These are phyloP conservation scores for Leccinum barrowsii DNA, from an alignment of 768 basidiomycete species.

Conservation along the genomic window DNA sequence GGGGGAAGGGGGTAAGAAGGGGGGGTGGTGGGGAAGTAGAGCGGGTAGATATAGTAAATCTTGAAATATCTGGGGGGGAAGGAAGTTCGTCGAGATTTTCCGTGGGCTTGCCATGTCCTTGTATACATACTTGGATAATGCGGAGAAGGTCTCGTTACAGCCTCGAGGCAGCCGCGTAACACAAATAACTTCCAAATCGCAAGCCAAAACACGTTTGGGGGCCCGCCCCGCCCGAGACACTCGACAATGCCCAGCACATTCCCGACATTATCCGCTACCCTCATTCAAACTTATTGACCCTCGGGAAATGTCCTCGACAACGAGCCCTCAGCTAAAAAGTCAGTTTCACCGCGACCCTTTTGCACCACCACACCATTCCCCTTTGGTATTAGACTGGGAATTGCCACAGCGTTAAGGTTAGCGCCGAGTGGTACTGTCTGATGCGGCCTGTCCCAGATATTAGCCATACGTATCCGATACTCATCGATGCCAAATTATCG, in stretches of 20 bases:
- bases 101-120: conserved; percentile 9
- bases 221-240: not conserved
- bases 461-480: conserved; percentile 16
- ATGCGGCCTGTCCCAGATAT: conserved; percentile 15
- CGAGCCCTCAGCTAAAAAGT: conserved; percentile 1
- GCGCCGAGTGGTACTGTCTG: conserved; percentile 15
- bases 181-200: conserved; percentile 1
- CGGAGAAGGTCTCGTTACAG: conserved; percentile 16
- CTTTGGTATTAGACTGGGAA: conserved; percentile 16
- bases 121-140: conserved; percentile 31
- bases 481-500: conserved; percentile 17
- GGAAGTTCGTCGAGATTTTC: conserved; percentile 20
- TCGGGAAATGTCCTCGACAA: not conserved
- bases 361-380: conserved; percentile 4
- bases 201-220: not conserved
- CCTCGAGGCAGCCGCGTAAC: conserved; percentile 28
- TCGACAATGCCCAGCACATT: conserved; percentile 7
- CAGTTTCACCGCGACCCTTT: conserved; percentile 9
- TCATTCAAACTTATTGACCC: not conserved
- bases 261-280: not conserved
- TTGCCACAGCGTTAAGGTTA: conserved; percentile 12
- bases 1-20: not conserved
- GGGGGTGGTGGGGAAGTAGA: not conserved
- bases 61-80: not conserved
- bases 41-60: conserved; percentile 19